Evolutionary conservation across 2,329 filamentous ascomycete genomes (phyloP).

Genomic region (Colletotrichum eremochloae): DNA sequence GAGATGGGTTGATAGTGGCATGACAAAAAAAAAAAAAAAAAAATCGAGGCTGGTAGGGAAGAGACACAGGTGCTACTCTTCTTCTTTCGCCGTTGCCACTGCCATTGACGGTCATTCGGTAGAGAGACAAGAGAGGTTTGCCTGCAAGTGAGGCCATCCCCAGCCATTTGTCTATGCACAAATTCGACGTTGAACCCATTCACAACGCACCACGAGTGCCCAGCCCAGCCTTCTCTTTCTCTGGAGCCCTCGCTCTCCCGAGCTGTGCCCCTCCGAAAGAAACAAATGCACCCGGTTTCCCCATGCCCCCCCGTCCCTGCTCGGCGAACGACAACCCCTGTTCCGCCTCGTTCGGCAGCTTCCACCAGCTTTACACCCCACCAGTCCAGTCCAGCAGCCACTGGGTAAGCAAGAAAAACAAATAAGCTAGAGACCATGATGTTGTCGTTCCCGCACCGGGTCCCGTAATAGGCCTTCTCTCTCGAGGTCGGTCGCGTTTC

Average conservation of each 20-base stretch:
- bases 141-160: conserved; percentile 37
- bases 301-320: background rate
- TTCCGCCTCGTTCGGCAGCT: conserved; percentile 11
- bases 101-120: background rate
- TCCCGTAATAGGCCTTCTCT: background rate
- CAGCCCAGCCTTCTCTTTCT: conserved; percentile 32
- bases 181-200: conserved; percentile 5
- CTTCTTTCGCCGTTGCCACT: background rate
- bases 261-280: background rate
- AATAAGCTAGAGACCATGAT: background rate
- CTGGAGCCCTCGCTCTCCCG: background rate
- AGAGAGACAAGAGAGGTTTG: background rate
- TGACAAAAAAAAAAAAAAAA: conserved; percentile 27
- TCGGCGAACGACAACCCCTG: conserved; percentile 12
- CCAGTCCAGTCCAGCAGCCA: conserved; percentile 9
- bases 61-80: background rate
- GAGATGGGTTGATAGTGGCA: conserved; percentile 23
- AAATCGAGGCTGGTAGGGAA: conserved; percentile 24
- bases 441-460: background rate
- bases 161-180: conserved; percentile 33
- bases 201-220: conserved; percentile 4
- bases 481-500: conserved; percentile 8
- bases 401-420: background rate
- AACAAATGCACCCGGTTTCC: background rate
- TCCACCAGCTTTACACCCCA: conserved; percentile 5